Evolutionary conservation across 768 basidiomycete species (phyloP).

Genomic region (Pisolithus microcarpus): DNA sequence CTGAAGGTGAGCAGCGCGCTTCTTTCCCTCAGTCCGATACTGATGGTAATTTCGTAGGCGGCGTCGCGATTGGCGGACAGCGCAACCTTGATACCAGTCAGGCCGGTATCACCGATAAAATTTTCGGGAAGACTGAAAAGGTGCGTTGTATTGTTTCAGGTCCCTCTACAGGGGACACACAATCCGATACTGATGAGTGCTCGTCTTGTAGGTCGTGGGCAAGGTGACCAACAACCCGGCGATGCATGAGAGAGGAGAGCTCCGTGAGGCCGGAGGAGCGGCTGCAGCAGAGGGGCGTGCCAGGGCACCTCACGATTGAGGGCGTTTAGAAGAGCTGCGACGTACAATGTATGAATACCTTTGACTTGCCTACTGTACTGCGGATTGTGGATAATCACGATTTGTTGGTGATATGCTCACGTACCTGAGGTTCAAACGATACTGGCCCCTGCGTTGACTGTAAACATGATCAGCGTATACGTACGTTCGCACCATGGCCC

Average conservation of each 20-base stretch:
- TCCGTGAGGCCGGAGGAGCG: constrained; percentile 49
- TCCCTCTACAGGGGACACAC: too few relatives aligned
- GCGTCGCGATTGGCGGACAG: constrained; percentile 22
- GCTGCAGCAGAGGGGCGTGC: constrained; percentile 35
- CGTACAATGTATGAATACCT: background rate
- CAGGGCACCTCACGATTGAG: constrained; percentile 37
- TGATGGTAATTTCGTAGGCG: constrained; percentile 7
- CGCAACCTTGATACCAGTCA: constrained; percentile 27
- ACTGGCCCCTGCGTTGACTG: too few relatives aligned
- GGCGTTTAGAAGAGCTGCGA: background rate
- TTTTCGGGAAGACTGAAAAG: constrained; percentile 54
- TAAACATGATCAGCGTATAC: too few relatives aligned
- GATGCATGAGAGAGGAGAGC: constrained; percentile 49
- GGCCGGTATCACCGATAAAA: constrained; percentile 42
- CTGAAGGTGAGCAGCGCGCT: constrained; percentile 20
- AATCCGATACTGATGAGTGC: too few relatives aligned
- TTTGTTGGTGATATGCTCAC: too few relatives aligned
- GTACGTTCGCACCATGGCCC: too few relatives aligned
- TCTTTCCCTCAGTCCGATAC: too few relatives aligned
- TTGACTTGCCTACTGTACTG: background rate
- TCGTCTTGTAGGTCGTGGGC: constrained; percentile 37
- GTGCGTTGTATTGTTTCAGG: constrained; percentile 18
- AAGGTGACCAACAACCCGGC: constrained; percentile 42
- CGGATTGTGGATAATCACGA: too few relatives aligned
- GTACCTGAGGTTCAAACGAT: too few relatives aligned